phyloP scores from a whole-genome alignment of 352 stramenopile species.

The Globisporangium ultimum region DNA sequence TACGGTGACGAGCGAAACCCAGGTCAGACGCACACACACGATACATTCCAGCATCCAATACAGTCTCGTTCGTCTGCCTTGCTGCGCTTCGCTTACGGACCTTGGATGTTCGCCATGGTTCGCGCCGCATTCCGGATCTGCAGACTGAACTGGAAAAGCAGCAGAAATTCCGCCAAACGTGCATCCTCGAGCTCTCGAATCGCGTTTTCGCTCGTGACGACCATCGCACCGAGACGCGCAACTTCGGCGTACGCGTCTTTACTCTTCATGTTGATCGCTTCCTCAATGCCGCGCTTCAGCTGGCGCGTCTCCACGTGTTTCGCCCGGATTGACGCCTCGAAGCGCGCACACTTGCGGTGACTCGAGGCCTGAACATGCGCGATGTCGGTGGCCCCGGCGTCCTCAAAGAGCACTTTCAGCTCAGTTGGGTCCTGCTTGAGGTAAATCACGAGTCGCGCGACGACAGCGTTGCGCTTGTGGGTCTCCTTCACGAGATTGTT shows the following conservation, averaged over 20 bases:
- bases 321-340: constrained; percentile 37
- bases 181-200: constrained; percentile 42
- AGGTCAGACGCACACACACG: no score
- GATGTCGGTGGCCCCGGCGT: constrained; percentile 31
- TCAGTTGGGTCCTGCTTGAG: constrained; percentile 37
- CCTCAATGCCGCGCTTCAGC: constrained; percentile 51
- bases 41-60: no score
- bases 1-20: no score
- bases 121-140: constrained; percentile 38
- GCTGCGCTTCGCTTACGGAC: background rate
- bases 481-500: constrained; percentile 14
- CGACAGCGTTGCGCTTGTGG: constrained; percentile 43
- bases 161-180: constrained; percentile 41
- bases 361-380: constrained; percentile 38
- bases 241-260: constrained; percentile 48
- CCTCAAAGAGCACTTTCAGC: constrained; percentile 34
- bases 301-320: constrained; percentile 27
- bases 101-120: constrained; percentile 18
- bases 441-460: constrained; percentile 43
- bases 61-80: no score
- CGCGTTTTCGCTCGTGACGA: constrained; percentile 31
- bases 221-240: constrained; percentile 42
- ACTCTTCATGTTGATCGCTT: constrained; percentile 55
- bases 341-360: constrained; percentile 43
- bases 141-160: constrained; percentile 51